Evolutionary conservation across 192 early-diverging fungal genomes (phyloP).

Genomic region (Helicostylum pulchrum): DNA sequence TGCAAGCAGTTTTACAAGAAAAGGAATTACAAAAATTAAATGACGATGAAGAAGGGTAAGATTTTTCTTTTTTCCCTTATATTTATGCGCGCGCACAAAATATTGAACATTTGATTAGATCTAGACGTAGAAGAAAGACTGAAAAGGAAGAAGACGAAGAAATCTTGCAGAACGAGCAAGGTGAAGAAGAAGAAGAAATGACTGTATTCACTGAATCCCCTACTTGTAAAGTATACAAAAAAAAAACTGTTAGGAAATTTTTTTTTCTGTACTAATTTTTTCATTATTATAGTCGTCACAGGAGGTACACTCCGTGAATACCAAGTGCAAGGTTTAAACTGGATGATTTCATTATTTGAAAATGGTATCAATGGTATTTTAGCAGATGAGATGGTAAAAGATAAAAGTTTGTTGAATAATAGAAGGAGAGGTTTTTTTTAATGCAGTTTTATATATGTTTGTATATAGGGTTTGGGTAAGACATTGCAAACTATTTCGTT

Average conservation of each 20-base stretch:
- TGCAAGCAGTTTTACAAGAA: conserved; percentile 47
- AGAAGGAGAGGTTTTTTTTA: neutral
- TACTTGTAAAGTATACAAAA: conserved; percentile 49
- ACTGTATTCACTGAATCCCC: conserved; percentile 90
- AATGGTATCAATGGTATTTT: conserved; percentile 99
- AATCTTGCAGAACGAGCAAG: conserved; percentile 78
- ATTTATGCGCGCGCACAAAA: too few relatives aligned
- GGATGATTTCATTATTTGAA: conserved; percentile 94
- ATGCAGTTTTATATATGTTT: neutral
- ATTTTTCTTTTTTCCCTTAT: neutral
- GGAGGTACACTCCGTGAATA: conserved; percentile 95
- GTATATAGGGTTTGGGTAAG: conserved; percentile 82
- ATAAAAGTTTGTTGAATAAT: neutral
- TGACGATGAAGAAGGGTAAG: conserved; percentile 42
- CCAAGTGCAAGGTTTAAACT: conserved; percentile 95
- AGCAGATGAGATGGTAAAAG: conserved; percentile 92
- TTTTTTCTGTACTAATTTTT: neutral
- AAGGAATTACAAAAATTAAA: conserved; percentile 30
- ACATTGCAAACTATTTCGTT: conserved; percentile 97
- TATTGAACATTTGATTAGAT: conserved; percentile 32
- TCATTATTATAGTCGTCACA: conserved; percentile 64
- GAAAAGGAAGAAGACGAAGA: conserved; percentile 98
- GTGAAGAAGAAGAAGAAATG: conserved; percentile 46
- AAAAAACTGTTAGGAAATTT: neutral
- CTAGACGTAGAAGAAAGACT: conserved; percentile 86